Conservation (phyloP, 768 basidiomycete genomes). For the Dentipellis fragilis region DNA sequence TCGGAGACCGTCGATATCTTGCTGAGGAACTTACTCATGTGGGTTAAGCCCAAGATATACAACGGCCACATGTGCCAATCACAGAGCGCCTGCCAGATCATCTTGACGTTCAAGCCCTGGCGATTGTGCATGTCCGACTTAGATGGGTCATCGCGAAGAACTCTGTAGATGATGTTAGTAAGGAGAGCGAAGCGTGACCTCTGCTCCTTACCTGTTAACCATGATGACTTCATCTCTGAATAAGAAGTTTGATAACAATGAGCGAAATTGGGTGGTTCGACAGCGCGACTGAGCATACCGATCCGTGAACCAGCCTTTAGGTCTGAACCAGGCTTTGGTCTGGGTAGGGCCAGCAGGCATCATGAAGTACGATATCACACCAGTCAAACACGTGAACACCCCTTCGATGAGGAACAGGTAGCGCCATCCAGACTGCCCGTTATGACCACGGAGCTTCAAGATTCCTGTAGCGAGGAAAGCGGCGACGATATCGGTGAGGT, state of each 20-base stretch:
- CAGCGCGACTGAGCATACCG: slow-evolving; percentile 24
- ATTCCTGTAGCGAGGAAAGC: slow-evolving; percentile 62
- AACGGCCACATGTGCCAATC: slow-evolving; percentile 64
- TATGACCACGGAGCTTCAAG: slow-evolving; percentile 39
- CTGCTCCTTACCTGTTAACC: slow-evolving; percentile 36
- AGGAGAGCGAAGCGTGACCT: not conserved
- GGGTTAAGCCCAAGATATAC: slow-evolving; percentile 44
- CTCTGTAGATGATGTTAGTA: slow-evolving; percentile 16
- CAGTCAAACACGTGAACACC: slow-evolving; percentile 37
- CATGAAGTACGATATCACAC: slow-evolving; percentile 41
- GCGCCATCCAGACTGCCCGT: slow-evolving; percentile 46
- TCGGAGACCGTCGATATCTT: not conserved
- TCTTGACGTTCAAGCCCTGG: slow-evolving; percentile 40
- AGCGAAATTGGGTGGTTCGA: not conserved
- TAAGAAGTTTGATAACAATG: not conserved
- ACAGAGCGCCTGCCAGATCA: slow-evolving; percentile 39
- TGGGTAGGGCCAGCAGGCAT: slow-evolving; percentile 59
- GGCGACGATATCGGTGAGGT: slow-evolving; percentile 41
- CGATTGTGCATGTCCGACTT: slow-evolving; percentile 67
- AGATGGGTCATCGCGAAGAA: slow-evolving; percentile 55
- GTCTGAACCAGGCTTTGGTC: slow-evolving; percentile 48
- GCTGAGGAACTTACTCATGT: slow-evolving; percentile 32
- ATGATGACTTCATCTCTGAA: slow-evolving; percentile 51
- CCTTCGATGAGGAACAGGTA: slow-evolving; percentile 53
- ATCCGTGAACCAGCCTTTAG: slow-evolving; percentile 58